Evolutionary conservation across 176 grass and related monocot species (phyloP).

Genomic region (maize (Zea mays)): Zm-B73-REFERENCE-NAM-5.0 NC_050103.1:85848501-85849000

Average conservation of each 20-base stretch:
- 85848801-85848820: neutral
- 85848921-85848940: neutral
- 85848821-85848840: neutral
- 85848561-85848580: slow-evolving; percentile 65
- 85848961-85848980: neutral
- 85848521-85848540: slow-evolving; percentile 61
- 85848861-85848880: neutral
- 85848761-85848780: neutral
- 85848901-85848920: neutral
- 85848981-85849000: neutral
- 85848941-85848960: neutral
- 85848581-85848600: slow-evolving; percentile 68
- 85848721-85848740: neutral
- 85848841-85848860: too few relatives aligned
- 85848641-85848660: neutral
- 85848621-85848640: neutral
- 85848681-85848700: neutral
- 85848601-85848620: slow-evolving; percentile 34
- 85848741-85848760: neutral
- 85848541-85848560: slow-evolving; percentile 66
- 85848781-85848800: neutral
- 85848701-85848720: neutral
- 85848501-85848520: slow-evolving; percentile 20
- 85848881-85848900: neutral
- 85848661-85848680: neutral